Evolutionary conservation across 805 yeast species (phyloP), one percentile per base, ranked within the genome.

Genomic region (Wickerhamomyces chaumierensis): DNA sequence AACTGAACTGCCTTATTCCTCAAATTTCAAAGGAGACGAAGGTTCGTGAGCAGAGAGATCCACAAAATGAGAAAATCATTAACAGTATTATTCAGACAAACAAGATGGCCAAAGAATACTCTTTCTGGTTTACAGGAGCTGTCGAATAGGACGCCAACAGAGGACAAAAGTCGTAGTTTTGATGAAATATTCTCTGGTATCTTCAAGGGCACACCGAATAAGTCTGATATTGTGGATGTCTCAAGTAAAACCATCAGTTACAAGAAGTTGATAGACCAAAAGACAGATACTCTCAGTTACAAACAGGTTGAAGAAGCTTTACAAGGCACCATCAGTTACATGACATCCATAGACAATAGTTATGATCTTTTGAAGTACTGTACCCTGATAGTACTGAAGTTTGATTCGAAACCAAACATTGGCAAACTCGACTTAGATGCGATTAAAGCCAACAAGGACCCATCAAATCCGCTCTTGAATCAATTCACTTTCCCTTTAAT

Each of bases 401-500:
- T 31, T 31, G 33, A 28, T 18, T 12, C 33, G 18, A 14, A 18
- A 29, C 29, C 28, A 18, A 15, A 12, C 9, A 15, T 23, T 7
- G 15, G 11, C 13, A 35, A 31, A 8, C 8, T 16, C 11, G 14
- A 31, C 13, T 31, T 31, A 15, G 12, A 31, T 5, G 33, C 17
- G 9, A 29, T 15, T 13, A 15, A 31, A 15, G 4, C 18, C 12
- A 6, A 5, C 9, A 31, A 5, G 5, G 11, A 15, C 18, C 33
- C 33, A 4, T 12, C 18, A 4, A 8, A 5, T 4, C 39, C 39
- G 3, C 4, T 33, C 3, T 14, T 39, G 12, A 29, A 39, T 13
- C 34, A 36, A 28, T 36, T 34, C 16, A 39, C 42, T 13, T 19
- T 39, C 6, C 37, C 42, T 11, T 19, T 39, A 12, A 13, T 39